Conservation (phyloP, 768 basidiomycete genomes). For the Dioszegia crocea region DNA sequence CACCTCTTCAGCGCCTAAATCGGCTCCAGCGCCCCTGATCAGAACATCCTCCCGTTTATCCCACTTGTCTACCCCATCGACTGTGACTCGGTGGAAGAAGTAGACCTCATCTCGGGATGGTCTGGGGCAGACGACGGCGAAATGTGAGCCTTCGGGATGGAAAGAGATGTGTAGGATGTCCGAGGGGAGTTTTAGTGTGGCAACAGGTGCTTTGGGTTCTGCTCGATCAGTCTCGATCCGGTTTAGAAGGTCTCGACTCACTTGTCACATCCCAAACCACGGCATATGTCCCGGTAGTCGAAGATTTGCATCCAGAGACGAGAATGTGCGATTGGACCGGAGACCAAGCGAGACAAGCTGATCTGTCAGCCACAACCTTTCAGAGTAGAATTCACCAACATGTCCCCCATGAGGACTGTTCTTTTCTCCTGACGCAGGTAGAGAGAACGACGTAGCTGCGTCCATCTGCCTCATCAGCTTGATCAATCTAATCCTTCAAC, state of each 20-base stretch:
- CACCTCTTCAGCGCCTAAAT: slow-evolving; percentile 40
- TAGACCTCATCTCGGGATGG: slow-evolving; percentile 34
- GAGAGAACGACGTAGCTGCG: slow-evolving; percentile 14
- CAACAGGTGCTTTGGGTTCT: slow-evolving; percentile 25
- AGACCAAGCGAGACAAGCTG: slow-evolving; percentile 36
- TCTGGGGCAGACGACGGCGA: slow-evolving; percentile 37
- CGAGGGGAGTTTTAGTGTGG: slow-evolving; percentile 29
- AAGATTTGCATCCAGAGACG: slow-evolving; percentile 33
- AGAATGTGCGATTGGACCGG: slow-evolving; percentile 31
- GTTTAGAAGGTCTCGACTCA: slow-evolving; percentile 6
- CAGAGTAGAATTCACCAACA: slow-evolving; percentile 17
- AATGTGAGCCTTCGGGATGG: slow-evolving; percentile 36
- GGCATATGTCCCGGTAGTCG: slow-evolving; percentile 23
- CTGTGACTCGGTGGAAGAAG: slow-evolving; percentile 24
- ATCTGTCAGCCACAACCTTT: not conserved
- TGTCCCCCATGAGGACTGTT: slow-evolving; percentile 38
- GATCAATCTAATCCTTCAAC: not conserved
- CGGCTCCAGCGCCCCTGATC: slow-evolving; percentile 24
- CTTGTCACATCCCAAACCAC: slow-evolving; percentile 34
- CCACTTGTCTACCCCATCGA: slow-evolving; percentile 29
- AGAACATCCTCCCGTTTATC: slow-evolving; percentile 30
- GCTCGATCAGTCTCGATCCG: not conserved
- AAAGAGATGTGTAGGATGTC: slow-evolving; percentile 39
- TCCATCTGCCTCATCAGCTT: slow-evolving; percentile 24
- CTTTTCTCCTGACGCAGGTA: slow-evolving; percentile 19